Evolutionary conservation across 73 alveolate species (phyloP), one percentile per base, ranked within the genome.

Genomic region (Tetrahymena borealis): DNA sequence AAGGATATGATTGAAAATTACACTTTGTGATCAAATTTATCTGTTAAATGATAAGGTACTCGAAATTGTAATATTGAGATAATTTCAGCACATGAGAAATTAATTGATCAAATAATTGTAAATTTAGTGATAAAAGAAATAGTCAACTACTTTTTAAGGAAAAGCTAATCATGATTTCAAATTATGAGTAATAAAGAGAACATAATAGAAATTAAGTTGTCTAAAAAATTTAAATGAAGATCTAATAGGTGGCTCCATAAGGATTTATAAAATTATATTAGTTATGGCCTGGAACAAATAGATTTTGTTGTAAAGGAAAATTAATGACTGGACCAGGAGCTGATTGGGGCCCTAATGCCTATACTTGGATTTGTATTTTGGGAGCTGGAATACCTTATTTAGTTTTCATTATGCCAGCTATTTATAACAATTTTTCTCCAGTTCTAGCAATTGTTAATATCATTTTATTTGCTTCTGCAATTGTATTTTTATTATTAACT

Each of bases 271-370:
- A 60, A 60, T 92, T 92, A 40, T 92, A 92, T 32, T 8, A 92
- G 39, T 15, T 38, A 31, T 94, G 96, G 96, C 90, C 78, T 0
- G 93, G 95, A 18, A 91, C 79, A 31, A 94, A 94, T 79, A 40
- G 96, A 40, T 92, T 94, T 91, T 41, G 90, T 1, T 91, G 90
- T 39, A 15, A 35, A 13, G 96, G 96, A 33, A 31, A 39, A 33
- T n/a, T 78, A 4, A 94, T 95, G 91, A 92, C 39, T 24, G 97
- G 97, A 15, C 97, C 97, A 24, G 79, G 39, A 79, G 40, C 39
- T 28, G 97, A 95, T 43, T 37, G 42, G 24, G 39, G 91, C 78
- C 94, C 96, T 28, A 95, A 95, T 40, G 32, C 33, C 20, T 95
- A 40, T 39, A 92, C 91, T 16, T 95, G 97, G 97, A 37, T 41